Conservation (phyloP, 306 rosid genomes). For the Alnus glutinosa region DNA sequence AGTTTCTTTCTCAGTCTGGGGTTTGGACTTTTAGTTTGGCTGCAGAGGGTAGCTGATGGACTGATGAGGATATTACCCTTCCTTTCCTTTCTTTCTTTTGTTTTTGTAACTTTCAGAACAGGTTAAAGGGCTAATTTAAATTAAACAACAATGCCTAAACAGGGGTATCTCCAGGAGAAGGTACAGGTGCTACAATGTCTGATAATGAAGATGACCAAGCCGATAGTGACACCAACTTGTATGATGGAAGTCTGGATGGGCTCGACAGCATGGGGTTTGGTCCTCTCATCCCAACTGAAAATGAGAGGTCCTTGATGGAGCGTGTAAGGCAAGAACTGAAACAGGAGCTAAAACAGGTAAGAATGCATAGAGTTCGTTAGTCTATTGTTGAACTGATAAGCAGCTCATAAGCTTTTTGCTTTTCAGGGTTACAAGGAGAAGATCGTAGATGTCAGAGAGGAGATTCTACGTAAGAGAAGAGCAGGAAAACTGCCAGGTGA, state of each 20-base stretch:
- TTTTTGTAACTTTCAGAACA: not conserved
- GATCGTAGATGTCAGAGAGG: slow-evolving; percentile 87
- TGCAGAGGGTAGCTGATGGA: not conserved
- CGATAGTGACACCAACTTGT: slow-evolving; percentile 67
- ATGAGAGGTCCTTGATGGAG: slow-evolving; percentile 91
- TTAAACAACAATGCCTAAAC: slow-evolving; percentile 17
- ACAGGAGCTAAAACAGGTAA: slow-evolving; percentile 78
- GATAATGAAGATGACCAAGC: slow-evolving; percentile 81
- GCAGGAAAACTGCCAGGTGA: slow-evolving; percentile 98
- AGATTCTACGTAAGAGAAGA: slow-evolving; percentile 88
- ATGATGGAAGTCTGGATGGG: slow-evolving; percentile 71
- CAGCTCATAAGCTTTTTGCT: slow-evolving; percentile 1
- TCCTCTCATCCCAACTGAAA: slow-evolving; percentile 88
- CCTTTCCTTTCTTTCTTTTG: not conserved
- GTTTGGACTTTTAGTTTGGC: not conserved
- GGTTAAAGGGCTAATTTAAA: not conserved
- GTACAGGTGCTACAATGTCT: slow-evolving; percentile 92
- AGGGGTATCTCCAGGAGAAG: slow-evolving; percentile 85
- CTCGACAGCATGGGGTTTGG: slow-evolving; percentile 76
- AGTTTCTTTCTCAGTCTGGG: not conserved
- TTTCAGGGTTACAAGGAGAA: slow-evolving; percentile 89
- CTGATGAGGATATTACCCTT: not conserved
- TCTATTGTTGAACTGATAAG: not conserved
- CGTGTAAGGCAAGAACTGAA: slow-evolving; percentile 89
- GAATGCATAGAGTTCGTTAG: not conserved